Evolutionary conservation across 768 basidiomycete species (phyloP).

Genomic region (Hemileccinum rubropunctum): DNA sequence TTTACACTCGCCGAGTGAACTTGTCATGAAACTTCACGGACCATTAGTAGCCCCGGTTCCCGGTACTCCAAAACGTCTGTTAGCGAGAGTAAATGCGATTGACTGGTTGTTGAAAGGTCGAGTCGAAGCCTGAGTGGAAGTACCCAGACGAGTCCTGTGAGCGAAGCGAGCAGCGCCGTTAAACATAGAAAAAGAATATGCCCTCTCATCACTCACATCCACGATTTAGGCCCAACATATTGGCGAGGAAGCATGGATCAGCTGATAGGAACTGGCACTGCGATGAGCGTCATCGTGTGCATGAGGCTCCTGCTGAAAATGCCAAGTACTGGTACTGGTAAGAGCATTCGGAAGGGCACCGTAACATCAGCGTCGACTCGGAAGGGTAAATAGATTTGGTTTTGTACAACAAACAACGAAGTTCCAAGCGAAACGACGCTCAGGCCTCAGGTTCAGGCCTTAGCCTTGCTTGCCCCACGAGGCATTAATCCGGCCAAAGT

Average conservation of each 20-base stretch:
- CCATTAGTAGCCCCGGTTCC: constrained; percentile 5
- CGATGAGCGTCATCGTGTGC: not conserved
- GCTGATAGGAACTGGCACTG: not conserved
- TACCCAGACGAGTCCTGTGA: not conserved
- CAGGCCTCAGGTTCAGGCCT: no score
- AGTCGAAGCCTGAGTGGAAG: not conserved
- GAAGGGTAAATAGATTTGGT: no score
- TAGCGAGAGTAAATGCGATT: not conserved
- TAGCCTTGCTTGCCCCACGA: constrained; percentile 21
- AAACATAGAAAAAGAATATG: not conserved
- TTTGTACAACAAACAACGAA: not conserved
- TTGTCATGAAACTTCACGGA: constrained; percentile 7
- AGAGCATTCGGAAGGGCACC: no score
- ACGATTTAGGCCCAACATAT: constrained; percentile 13
- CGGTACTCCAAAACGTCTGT: not conserved
- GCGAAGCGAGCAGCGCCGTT: not conserved
- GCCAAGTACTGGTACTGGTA: not conserved
- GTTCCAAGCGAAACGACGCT: not conserved
- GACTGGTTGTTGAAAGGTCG: not conserved
- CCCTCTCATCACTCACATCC: not conserved
- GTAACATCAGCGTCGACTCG: no score
- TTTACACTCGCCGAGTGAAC: not conserved
- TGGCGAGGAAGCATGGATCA: constrained; percentile 1
- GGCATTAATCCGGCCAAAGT: constrained; percentile 7
- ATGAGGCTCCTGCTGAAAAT: not conserved